phyloP scores from a whole-genome alignment of 371 early-diverging fungal species.

The Apophysomyces sp. region DNA sequence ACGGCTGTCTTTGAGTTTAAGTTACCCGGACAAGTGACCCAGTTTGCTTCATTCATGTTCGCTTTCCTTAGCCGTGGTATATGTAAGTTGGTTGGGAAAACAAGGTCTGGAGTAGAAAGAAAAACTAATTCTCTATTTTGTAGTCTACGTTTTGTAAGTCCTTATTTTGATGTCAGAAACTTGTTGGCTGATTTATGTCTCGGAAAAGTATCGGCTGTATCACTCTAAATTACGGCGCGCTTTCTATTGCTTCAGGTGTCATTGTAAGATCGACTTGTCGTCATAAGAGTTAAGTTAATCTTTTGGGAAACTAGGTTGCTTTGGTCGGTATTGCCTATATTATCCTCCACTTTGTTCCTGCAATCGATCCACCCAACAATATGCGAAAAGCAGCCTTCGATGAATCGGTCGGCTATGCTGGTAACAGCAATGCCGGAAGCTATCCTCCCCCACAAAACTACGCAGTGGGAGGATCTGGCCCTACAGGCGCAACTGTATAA shows the following conservation, averaged over 20 bases:
- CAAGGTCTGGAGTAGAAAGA: not conserved
- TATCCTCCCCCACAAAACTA: not conserved
- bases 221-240: conserved; percentile 8
- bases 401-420: conserved; percentile 6
- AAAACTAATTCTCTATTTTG: not conserved
- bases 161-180: not conserved
- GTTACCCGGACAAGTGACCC: conserved; percentile 10
- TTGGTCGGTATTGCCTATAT: conserved; percentile 18
- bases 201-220: conserved; percentile 13
- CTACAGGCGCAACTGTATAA: conserved; percentile 17
- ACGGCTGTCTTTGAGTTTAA: conserved; percentile 16
- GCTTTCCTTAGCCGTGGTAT: conserved; percentile 17
- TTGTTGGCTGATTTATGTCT: not conserved
- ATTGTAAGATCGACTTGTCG: no score
- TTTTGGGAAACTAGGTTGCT: conserved; percentile 11
- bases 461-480: conserved; percentile 12
- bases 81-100: conserved; percentile 13
- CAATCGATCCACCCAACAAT: conserved; percentile 18
- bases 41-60: conserved; percentile 20
- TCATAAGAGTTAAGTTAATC: no score
- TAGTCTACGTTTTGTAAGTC: conserved; percentile 20
- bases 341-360: conserved; percentile 27
- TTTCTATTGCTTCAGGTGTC: conserved; percentile 15
- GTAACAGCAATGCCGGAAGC: conserved; percentile 3
- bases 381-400: conserved; percentile 21